Evolutionary conservation across 805 yeast genomes (phyloP).

Genomic region (Spathaspora arborariae): DNA sequence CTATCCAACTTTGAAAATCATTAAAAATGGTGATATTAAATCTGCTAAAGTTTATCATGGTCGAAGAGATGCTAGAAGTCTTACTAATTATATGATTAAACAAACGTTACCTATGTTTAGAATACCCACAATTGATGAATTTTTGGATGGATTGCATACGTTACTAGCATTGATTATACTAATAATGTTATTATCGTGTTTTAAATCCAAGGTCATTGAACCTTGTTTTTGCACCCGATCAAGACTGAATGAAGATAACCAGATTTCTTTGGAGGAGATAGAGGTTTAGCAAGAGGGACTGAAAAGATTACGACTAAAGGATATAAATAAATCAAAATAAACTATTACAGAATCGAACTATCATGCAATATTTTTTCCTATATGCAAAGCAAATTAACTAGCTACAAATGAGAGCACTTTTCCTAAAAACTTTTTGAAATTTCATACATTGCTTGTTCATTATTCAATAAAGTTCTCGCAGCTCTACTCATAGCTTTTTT

Average conservation of each 20-base stretch:
- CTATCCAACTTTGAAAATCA: constrained; percentile 79
- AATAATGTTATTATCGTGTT: too few species aligned
- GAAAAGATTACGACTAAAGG: too few species aligned
- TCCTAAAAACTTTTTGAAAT: constrained; percentile 7
- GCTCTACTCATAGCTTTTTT: constrained; percentile 39
- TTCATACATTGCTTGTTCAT: constrained; percentile 9
- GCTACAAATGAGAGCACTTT: not conserved
- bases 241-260: too few species aligned
- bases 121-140: constrained; percentile 38
- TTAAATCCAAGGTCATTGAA: too few species aligned
- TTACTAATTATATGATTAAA: constrained; percentile 73
- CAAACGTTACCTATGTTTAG: constrained; percentile 72
- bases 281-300: too few species aligned
- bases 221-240: too few species aligned
- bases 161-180: too few species aligned
- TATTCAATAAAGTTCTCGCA: constrained; percentile 33
- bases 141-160: constrained; percentile 51
- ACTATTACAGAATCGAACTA: too few species aligned
- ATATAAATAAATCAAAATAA: too few species aligned
- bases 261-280: too few species aligned
- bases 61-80: constrained; percentile 76
- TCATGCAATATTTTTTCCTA: too few species aligned
- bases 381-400: too few species aligned
- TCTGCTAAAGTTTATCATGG: constrained; percentile 70
- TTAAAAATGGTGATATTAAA: constrained; percentile 50